phyloP scores from a whole-genome alignment of 306 rosid species.

The Vigna radiata region DNA sequence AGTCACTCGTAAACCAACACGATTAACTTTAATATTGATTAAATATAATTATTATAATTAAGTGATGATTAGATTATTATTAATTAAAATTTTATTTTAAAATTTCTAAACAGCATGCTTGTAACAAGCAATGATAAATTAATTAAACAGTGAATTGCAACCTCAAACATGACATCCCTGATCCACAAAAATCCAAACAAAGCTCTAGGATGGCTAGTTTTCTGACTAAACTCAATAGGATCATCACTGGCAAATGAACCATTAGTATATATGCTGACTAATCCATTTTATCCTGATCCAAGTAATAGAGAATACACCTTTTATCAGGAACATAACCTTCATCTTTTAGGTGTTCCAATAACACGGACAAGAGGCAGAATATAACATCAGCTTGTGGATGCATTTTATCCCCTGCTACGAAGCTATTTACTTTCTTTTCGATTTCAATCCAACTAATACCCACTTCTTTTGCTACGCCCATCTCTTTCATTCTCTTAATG shows the following conservation, averaged over 20 bases:
- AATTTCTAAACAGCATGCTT: background rate
- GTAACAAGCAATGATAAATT: background rate
- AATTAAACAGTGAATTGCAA: background rate
- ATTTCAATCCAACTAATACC: conserved; percentile 89
- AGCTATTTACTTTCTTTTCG: conserved; percentile 71
- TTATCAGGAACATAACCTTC: conserved; percentile 83
- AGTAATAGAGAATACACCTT: conserved; percentile 64
- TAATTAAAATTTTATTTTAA: too few species aligned
- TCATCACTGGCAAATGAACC: conserved; percentile 19
- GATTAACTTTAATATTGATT: too few species aligned
- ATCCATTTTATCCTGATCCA: conserved; percentile 54
- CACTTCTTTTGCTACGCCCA: conserved; percentile 74
- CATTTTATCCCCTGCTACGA: conserved; percentile 75
- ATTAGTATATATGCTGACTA: conserved; percentile 26
- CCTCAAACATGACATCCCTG: background rate
- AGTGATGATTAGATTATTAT: too few species aligned
- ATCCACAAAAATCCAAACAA: background rate
- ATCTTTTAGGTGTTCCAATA: conserved; percentile 66
- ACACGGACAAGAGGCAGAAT: conserved; percentile 58
- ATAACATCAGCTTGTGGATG: conserved; percentile 73
- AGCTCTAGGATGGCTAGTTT: conserved; percentile 24
- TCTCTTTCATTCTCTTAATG: conserved; percentile 80
- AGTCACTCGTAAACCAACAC: too few species aligned
- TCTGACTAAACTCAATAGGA: conserved; percentile 14
- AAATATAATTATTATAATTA: too few species aligned